Evolutionary conservation across 306 rosid species (phyloP).

Genomic region (Dalbergia oliveri): DNA sequence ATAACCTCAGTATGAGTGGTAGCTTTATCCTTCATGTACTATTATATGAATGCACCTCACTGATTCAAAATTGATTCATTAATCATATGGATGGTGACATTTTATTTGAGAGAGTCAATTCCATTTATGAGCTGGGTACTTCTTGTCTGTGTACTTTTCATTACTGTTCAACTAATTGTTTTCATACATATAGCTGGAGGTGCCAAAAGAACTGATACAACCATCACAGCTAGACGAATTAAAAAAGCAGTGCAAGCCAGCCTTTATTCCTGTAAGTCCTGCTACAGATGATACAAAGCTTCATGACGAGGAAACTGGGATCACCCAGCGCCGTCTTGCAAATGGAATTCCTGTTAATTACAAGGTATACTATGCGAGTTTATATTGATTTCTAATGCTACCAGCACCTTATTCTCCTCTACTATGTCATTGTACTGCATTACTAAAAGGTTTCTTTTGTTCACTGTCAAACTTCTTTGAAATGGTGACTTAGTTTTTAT

Average conservation of each 20-base stretch:
- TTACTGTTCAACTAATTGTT: conserved; percentile 42
- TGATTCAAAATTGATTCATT: conserved; percentile 31
- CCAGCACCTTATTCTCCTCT: conserved; percentile 27
- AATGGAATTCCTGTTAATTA: conserved; percentile 94
- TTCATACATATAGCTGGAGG: conserved; percentile 80
- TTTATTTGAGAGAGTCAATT: conserved; percentile 39
- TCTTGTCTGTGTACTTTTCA: not conserved
- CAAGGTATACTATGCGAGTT: conserved; percentile 66
- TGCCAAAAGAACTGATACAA: conserved; percentile 88
- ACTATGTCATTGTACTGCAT: conserved; percentile 26
- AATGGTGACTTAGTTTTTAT: conserved; percentile 8
- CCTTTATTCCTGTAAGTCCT: conserved; percentile 73
- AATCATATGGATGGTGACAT: conserved; percentile 35
- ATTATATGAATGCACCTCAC: conserved; percentile 34
- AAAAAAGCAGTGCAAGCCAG: conserved; percentile 69
- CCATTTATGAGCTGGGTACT: conserved; percentile 28
- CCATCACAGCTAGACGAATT: conserved; percentile 75
- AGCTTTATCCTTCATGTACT: conserved; percentile 32
- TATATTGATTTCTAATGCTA: conserved; percentile 38
- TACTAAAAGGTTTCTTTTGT: conserved; percentile 7
- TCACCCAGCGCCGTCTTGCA: conserved; percentile 78
- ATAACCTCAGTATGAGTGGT: conserved; percentile 20
- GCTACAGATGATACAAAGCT: conserved; percentile 64
- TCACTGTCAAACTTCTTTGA: not conserved
- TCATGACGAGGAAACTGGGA: conserved; percentile 92